These are phyloP conservation scores for Porcisia deanei DNA, from an alignment of 208 protist genomes.

Conservation along the genomic window DNA sequence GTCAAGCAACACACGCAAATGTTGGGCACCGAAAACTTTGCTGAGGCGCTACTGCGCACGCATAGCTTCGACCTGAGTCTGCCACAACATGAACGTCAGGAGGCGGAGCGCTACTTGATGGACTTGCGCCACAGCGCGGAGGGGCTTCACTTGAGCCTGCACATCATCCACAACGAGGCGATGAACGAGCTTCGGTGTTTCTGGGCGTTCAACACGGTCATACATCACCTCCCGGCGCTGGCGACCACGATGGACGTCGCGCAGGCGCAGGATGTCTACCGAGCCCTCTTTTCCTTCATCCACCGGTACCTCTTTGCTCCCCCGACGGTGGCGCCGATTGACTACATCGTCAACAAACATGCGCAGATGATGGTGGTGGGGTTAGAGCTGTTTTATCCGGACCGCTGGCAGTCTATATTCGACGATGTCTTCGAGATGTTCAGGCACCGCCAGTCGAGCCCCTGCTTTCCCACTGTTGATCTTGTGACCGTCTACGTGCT, in stretches of 20 bases:
- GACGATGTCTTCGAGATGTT: slow-evolving; percentile 68
- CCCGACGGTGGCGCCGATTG: slow-evolving; percentile 22
- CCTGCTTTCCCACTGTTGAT: slow-evolving; percentile 32
- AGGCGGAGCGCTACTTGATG: slow-evolving; percentile 80
- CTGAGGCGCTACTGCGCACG: slow-evolving; percentile 61
- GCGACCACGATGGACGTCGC: slow-evolving; percentile 32
- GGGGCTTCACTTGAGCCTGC: slow-evolving; percentile 66
- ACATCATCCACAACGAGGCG: slow-evolving; percentile 71
- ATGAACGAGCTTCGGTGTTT: slow-evolving; percentile 66
- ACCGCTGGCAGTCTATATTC: slow-evolving; percentile 64
- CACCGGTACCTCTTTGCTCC: slow-evolving; percentile 47
- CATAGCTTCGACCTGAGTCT: slow-evolving; percentile 50
- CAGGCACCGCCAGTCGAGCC: slow-evolving; percentile 23
- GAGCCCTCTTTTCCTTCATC: slow-evolving; percentile 69
- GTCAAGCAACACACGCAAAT: not conserved
- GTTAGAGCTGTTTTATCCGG: slow-evolving; percentile 68
- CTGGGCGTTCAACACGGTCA: slow-evolving; percentile 86
- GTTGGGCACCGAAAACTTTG: slow-evolving; percentile 51
- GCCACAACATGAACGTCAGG: slow-evolving; percentile 34
- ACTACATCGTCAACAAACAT: slow-evolving; percentile 85
- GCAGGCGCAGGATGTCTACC: slow-evolving; percentile 64
- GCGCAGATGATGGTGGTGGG: slow-evolving; percentile 80
- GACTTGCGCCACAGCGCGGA: slow-evolving; percentile 52
- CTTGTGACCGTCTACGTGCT: slow-evolving; percentile 64
- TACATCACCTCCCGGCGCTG: slow-evolving; percentile 60